Evolutionary conservation across 1,284 basidiomycete genomes (phyloP), one percentile per base, ranked within the genome.

Genomic region (Coriolopsis trogii): DNA sequence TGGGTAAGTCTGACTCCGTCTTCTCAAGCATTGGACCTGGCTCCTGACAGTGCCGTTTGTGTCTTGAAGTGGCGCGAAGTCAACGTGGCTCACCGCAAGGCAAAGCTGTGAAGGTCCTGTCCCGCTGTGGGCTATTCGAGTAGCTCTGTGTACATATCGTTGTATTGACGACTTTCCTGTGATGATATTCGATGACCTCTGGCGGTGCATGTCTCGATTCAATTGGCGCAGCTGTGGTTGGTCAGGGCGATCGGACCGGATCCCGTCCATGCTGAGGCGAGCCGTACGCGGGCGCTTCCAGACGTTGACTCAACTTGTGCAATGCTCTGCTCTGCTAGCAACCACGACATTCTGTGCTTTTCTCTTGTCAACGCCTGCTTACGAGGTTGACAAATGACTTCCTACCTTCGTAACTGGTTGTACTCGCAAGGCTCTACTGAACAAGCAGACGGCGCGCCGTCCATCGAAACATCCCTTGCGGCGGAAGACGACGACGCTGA

Each of bases 401-500:
- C 66, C 1, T 68, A 69, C 45, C 49, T 70, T 8, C 65, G 67
- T 10, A 65, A 43, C 37, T 70, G 68, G 68, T 55, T 70, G 2
- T 63, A 58, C n/a, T 43, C 56, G 1, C 61, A 60, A 31, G 51
- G 52, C 23, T 46, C 60, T 16, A 15, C 56, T 5, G 36, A 39
- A 9, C 44, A 51, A 5, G 26, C 36, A 5, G 38, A 51, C 4
- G 36, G 42, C 5, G 31, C 30, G 46, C 71, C 15, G 60, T 74
- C 42, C 13, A 61, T 69, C 38, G 67, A 60, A 52, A 63, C 71
- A 13, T 74, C 76, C 8, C 72, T 75, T 26, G 67, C 64, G 6
- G 74, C 75, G n/a, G 75, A 78, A 10, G 74, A 77, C 13, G 76
- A 79, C 41, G 79, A 77, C 25, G 76, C 78, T 4, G 79, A 76